Percentiles rank a stretch among this genome's conserved stretches.
phyloP scores from a whole-genome alignment of 768 basidiomycete species.

The Phaffia australis region DNA sequence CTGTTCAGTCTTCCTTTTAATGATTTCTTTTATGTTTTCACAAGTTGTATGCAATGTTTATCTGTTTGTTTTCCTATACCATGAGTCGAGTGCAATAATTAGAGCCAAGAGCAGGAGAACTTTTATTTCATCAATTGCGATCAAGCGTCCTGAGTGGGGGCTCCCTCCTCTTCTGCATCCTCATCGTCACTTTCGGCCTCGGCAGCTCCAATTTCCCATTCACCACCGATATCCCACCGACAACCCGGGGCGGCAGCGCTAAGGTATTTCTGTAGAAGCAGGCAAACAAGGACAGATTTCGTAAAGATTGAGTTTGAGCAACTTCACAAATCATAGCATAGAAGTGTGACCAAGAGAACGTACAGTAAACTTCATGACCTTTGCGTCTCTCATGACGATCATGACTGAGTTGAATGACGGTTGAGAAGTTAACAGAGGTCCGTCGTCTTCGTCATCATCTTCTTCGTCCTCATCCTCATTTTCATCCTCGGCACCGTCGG shows the following conservation, averaged over 20 bases:
- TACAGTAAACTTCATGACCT: conserved; percentile 71
- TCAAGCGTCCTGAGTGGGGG: neutral
- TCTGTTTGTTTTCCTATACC: too few species aligned
- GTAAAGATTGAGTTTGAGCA: too few species aligned
- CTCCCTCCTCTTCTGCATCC: conserved; percentile 29
- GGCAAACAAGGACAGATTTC: too few species aligned
- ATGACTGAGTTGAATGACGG: conserved; percentile 82
- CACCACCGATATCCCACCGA: conserved; percentile 84
- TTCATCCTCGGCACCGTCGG: conserved; percentile 22
- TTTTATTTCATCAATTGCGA: neutral
- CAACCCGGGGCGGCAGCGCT: conserved; percentile 79
- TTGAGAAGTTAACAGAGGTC: conserved; percentile 72
- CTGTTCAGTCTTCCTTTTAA: too few species aligned
- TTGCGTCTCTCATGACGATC: conserved; percentile 80
- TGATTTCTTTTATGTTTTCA: too few species aligned
- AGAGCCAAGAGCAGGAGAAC: too few species aligned
- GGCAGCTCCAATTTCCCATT: conserved; percentile 80
- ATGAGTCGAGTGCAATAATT: too few species aligned
- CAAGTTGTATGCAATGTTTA: too few species aligned
- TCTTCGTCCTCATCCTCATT: conserved; percentile 34
- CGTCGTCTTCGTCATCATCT: conserved; percentile 61
- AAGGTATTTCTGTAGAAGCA: conserved; percentile 60
- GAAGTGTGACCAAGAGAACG: too few species aligned
- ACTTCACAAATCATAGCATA: too few species aligned
- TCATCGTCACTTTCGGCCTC: conserved; percentile 50